phyloP scores from a whole-genome alignment of 2,329 filamentous ascomycete genomes.

The Helicocarpus griseus region DNA sequence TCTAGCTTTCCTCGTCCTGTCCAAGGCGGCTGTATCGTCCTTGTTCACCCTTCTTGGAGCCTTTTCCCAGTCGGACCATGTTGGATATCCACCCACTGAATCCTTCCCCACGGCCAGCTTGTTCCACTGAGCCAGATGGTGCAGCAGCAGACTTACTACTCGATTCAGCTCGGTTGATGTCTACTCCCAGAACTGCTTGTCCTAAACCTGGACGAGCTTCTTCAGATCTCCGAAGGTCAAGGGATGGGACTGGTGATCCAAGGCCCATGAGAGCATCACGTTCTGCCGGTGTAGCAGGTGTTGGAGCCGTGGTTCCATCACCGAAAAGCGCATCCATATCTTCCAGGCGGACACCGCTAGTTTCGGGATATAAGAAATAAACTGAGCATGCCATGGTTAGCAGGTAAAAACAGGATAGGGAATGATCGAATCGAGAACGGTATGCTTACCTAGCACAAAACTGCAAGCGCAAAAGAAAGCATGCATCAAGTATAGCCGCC shows the following conservation, averaged over 20 bases:
- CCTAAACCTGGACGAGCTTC: slow-evolving; percentile 46
- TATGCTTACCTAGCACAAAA: slow-evolving; percentile 88
- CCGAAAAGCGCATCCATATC: slow-evolving; percentile 96
- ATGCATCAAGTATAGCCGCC: slow-evolving; percentile 89
- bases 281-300: slow-evolving; percentile 67
- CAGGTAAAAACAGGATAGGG: neutral
- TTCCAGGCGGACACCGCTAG: slow-evolving; percentile 85
- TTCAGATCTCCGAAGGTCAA: slow-evolving; percentile 51
- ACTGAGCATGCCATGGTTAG: slow-evolving; percentile 44
- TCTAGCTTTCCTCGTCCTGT: slow-evolving; percentile 35
- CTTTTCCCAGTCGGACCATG: slow-evolving; percentile 47
- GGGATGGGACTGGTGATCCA: slow-evolving; percentile 69
- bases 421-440: too few species aligned
- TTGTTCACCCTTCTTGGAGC: slow-evolving; percentile 29
- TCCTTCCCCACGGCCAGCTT: slow-evolving; percentile 40
- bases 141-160: slow-evolving; percentile 40
- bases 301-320: slow-evolving; percentile 76
- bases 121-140: slow-evolving; percentile 22
- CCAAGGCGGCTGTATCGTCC: slow-evolving; percentile 37
- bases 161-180: slow-evolving; percentile 64
- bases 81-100: slow-evolving; percentile 61
- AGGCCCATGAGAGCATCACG: slow-evolving; percentile 70
- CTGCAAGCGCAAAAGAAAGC: slow-evolving; percentile 93
- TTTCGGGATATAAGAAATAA: slow-evolving; percentile 96
- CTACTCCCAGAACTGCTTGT: slow-evolving; percentile 65